Conservation (phyloP, 2,329 filamentous ascomycete species). For the Trichoderma oligosporum region DNA sequence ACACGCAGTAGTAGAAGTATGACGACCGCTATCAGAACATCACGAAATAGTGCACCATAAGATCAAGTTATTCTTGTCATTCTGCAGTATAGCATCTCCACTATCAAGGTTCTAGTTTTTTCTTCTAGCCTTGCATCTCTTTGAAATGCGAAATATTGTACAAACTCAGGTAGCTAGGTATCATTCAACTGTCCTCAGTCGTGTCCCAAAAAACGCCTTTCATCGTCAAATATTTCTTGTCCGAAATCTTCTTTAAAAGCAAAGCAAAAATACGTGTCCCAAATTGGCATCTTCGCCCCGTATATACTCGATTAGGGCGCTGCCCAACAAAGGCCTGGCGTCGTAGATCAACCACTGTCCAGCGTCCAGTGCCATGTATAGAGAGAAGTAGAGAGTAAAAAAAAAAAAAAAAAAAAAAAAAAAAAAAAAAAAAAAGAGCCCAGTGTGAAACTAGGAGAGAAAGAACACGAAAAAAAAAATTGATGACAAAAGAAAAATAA, state of each 20-base stretch:
- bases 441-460: neutral
- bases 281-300: neutral
- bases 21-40: neutral
- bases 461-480: neutral
- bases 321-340: neutral
- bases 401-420: neutral
- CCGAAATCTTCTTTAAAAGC: neutral
- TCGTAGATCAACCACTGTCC: neutral
- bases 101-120: neutral
- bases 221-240: neutral
- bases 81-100: neutral
- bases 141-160: slow-evolving; percentile 1
- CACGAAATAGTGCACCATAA: neutral
- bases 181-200: slow-evolving; percentile 2
- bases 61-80: neutral
- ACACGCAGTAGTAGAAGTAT: neutral
- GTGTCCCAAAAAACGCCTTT: slow-evolving; percentile 12
- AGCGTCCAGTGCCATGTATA: neutral
- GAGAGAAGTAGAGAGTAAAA: neutral
- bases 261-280: slow-evolving; percentile 10
- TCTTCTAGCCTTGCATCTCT: neutral
- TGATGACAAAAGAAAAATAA: neutral
- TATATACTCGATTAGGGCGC: neutral
- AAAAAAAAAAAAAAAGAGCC: neutral
- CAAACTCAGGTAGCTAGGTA: slow-evolving; percentile 9